Conservation (phyloP, 2,329 filamentous ascomycete species). For the Colletotrichum sp. region DNA sequence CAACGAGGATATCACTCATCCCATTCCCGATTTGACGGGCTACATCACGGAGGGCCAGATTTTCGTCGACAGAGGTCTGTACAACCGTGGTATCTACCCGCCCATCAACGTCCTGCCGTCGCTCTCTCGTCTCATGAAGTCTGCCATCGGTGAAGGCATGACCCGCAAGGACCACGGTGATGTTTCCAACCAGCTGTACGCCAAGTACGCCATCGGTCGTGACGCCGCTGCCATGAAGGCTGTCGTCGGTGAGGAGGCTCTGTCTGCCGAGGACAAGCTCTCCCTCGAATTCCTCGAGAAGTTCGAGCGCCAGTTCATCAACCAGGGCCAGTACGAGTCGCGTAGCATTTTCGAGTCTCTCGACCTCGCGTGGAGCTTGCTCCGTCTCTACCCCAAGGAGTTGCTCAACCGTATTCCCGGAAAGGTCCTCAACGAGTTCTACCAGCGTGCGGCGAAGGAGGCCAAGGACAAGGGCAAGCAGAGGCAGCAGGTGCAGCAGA, state of each 20-base stretch:
- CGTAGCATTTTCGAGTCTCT: conserved; percentile 92
- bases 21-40: conserved; percentile 97
- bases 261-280: conserved; percentile 95
- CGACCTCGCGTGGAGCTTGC: conserved; percentile 93
- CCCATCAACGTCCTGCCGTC: conserved; percentile 99
- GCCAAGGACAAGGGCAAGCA: conserved; percentile 68
- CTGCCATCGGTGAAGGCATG: conserved; percentile 96
- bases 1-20: conserved; percentile 99
- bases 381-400: conserved; percentile 98
- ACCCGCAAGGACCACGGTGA: conserved; percentile 97
- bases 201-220: conserved; percentile 99
- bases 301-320: conserved; percentile 95
- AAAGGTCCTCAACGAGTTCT: conserved; percentile 84
- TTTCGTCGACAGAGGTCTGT: conserved; percentile 89
- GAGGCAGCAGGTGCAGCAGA: conserved; percentile 48
- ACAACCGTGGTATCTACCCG: conserved; percentile 98
- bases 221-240: conserved; percentile 99
- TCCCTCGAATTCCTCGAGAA: conserved; percentile 98
- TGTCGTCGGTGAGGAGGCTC: conserved; percentile 95
- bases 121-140: conserved; percentile 99
- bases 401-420: conserved; percentile 92
- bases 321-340: conserved; percentile 90
- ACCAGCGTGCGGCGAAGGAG: conserved; percentile 70
- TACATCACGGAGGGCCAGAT: conserved; percentile 99
- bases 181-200: conserved; percentile 99